phyloP scores from a whole-genome alignment of 352 stramenopile species.

The Hyaloperonospora brassicae region DNA sequence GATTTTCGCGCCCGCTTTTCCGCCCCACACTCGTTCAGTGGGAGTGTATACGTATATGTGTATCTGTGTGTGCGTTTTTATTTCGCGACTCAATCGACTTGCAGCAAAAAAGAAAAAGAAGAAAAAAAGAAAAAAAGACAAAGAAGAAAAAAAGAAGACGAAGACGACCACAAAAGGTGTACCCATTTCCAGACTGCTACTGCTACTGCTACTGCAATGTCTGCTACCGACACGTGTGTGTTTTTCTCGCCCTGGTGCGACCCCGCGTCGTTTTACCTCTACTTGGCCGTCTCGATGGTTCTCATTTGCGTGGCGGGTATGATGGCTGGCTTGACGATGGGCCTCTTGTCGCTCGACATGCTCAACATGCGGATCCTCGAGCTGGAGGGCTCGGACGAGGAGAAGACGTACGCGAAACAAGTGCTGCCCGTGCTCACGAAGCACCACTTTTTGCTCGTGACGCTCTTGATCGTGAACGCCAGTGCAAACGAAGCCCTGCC shows the following conservation, averaged over 20 bases:
- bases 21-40: too few species aligned
- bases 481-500: conserved; percentile 91
- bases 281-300: conserved; percentile 35
- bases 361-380: conserved; percentile 76
- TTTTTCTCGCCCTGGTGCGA: conserved; percentile 61
- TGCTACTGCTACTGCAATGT: conserved; percentile 6
- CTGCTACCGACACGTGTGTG: conserved; percentile 26
- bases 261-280: conserved; percentile 50
- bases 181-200: background rate
- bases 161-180: background rate
- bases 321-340: conserved; percentile 75
- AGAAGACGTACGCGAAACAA: conserved; percentile 69
- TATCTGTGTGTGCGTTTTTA: too few species aligned
- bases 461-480: conserved; percentile 91
- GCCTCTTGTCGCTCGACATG: conserved; percentile 69
- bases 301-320: conserved; percentile 54
- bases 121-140: too few species aligned
- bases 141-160: too few species aligned
- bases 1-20: too few species aligned
- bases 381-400: conserved; percentile 55
- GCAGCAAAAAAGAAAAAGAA: too few species aligned
- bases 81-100: too few species aligned
- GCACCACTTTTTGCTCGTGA: conserved; percentile 92
- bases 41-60: too few species aligned
- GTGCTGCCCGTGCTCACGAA: conserved; percentile 86